Conservation (phyloP, 2,329 filamentous ascomycete species). For the Xylariomycetidae sp. region DNA sequence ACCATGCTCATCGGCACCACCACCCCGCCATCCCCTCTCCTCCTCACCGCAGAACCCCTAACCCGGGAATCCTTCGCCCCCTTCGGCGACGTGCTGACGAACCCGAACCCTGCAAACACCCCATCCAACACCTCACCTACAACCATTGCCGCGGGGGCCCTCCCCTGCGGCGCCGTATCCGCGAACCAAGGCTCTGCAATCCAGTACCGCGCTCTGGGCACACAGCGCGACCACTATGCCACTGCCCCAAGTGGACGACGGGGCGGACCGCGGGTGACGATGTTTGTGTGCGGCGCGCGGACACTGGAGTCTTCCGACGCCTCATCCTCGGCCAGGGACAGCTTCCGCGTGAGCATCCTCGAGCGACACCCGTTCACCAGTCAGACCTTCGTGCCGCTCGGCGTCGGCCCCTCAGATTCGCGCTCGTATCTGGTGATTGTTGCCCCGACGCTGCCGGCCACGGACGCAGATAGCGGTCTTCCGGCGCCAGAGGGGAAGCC, state of each 20-base stretch:
- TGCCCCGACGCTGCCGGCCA: conserved; percentile 63
- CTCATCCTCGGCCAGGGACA: too few species aligned
- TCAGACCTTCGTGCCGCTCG: conserved; percentile 82
- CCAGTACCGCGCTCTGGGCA: conserved; percentile 78
- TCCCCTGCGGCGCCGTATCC: conserved; percentile 45
- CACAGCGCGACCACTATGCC: conserved; percentile 64
- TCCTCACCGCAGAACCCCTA: conserved; percentile 58
- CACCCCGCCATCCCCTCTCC: conserved; percentile 20
- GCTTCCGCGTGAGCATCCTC: too few species aligned
- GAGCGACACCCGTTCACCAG: conserved; percentile 92
- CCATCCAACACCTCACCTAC: conserved; percentile 28
- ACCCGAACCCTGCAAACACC: conserved; percentile 56
- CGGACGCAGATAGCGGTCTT: conserved; percentile 29
- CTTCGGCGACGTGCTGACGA: conserved; percentile 79
- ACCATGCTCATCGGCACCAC: conserved; percentile 23
- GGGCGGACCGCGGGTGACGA: conserved; percentile 65
- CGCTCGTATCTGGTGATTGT: conserved; percentile 77
- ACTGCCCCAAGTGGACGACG: conserved; percentile 53
- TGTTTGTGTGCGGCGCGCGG: conserved; percentile 80
- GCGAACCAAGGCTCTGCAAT: conserved; percentile 85
- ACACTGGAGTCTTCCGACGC: conserved; percentile 17
- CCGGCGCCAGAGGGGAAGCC: conserved; percentile 35
- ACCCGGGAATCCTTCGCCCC: conserved; percentile 62
- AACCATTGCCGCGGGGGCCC: conserved; percentile 5
- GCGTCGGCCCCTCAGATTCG: conserved; percentile 29